Conservation (phyloP, 306 rosid species). For the Fragaria nilgerrensis region DNA sequence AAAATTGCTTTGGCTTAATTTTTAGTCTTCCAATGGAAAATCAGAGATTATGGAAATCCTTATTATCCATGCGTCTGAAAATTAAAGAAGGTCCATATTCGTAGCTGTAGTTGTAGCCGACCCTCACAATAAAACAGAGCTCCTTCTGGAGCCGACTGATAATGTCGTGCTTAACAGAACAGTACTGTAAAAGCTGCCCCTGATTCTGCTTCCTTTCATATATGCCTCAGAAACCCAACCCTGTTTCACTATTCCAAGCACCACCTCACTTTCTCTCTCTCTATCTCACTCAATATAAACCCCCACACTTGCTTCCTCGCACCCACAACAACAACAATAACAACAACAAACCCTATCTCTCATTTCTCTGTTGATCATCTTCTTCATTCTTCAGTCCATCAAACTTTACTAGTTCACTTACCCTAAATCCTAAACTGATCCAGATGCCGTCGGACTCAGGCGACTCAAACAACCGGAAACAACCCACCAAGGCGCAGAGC, state of each 20-base stretch:
- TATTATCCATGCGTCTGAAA: not conserved
- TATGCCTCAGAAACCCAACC: constrained; percentile 57
- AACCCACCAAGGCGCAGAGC: constrained; percentile 20
- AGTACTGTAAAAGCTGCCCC: constrained; percentile 60
- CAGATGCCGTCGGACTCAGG: constrained; percentile 65
- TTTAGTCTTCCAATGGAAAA: not conserved
- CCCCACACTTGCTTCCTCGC: constrained; percentile 11
- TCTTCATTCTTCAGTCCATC: not conserved
- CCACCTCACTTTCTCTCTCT: not conserved
- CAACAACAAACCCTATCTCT: constrained; percentile 1
- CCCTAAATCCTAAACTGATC: not conserved
- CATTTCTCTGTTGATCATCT: not conserved
- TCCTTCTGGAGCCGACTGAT: constrained; percentile 30
- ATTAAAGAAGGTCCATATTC: not conserved
- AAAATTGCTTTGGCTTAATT: not conserved
- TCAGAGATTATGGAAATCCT: not conserved
- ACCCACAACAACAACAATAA: not conserved
- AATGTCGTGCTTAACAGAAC: constrained; percentile 74
- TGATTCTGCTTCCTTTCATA: constrained; percentile 46
- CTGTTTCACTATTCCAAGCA: constrained; percentile 11
- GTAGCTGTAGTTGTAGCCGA: constrained; percentile 29
- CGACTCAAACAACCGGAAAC: constrained; percentile 27
- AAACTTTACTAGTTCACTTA: not conserved
- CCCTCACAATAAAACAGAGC: constrained; percentile 2
- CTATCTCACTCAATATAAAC: constrained; percentile 41